Conservation (phyloP, 2,329 filamentous ascomycete genomes). For the Talaromyces rugulosus region DNA sequence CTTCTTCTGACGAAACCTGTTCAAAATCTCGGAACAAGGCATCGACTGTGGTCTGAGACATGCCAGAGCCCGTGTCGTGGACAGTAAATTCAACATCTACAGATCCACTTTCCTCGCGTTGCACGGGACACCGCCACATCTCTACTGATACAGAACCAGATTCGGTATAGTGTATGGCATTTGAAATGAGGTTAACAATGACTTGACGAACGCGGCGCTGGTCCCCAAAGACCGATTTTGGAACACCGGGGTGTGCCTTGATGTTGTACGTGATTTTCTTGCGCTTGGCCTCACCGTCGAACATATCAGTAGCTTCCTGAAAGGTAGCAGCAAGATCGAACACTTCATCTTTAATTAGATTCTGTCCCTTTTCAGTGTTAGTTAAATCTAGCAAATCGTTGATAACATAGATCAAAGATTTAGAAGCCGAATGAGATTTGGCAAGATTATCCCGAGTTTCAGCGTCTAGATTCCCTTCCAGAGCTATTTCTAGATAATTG, state of each 20-base stretch:
- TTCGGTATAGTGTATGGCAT: slow-evolving; percentile 75
- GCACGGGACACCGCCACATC: slow-evolving; percentile 49
- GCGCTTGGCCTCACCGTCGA: slow-evolving; percentile 67
- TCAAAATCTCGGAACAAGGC: slow-evolving; percentile 58
- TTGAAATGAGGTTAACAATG: slow-evolving; percentile 77
- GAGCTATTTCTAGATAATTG: slow-evolving; percentile 86
- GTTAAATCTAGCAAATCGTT: slow-evolving; percentile 87
- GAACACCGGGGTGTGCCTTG: slow-evolving; percentile 63
- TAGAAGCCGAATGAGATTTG: slow-evolving; percentile 84
- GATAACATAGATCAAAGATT: slow-evolving; percentile 89
- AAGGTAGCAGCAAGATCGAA: slow-evolving; percentile 71
- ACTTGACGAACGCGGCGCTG: slow-evolving; percentile 75
- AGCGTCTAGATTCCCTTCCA: slow-evolving; percentile 73
- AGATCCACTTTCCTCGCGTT: slow-evolving; percentile 44
- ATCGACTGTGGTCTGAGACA: slow-evolving; percentile 55
- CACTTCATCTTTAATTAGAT: slow-evolving; percentile 72
- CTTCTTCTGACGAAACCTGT: slow-evolving; percentile 62
- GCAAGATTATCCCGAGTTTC: slow-evolving; percentile 82
- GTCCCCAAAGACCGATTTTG: slow-evolving; percentile 70
- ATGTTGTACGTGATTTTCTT: slow-evolving; percentile 71
- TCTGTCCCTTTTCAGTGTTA: slow-evolving; percentile 77
- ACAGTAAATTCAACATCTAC: slow-evolving; percentile 70
- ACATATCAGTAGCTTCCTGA: slow-evolving; percentile 71
- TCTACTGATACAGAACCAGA: slow-evolving; percentile 67
- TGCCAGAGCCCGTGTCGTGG: slow-evolving; percentile 69